Base-by-base conservation (phyloP, 2,329 filamentous ascomycete genomes). In the Aspergillus ochraceus region DNA sequence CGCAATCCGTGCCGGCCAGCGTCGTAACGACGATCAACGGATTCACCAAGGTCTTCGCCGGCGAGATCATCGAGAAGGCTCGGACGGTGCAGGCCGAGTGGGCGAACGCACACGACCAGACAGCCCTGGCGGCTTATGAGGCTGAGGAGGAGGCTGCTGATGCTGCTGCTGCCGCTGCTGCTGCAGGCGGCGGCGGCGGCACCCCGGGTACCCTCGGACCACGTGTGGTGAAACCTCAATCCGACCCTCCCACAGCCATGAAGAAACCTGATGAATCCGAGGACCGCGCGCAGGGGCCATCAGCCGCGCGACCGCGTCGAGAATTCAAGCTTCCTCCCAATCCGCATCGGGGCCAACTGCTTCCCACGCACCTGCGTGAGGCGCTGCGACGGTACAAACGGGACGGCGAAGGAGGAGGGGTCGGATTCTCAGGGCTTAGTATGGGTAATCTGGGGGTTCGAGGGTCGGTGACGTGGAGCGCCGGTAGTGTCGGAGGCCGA, bases 1-100 rank as follows among this genome's bases (percentile, higher is more conserved):
- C 84, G 1, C 87, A 90, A 70, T 88, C 84, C 51, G 86, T 90
- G 6, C 87, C 87, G 1, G 80, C 83, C 29, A 85, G 83, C 62
- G 86, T 89, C 55, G 83, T 89, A 45, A 86, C 85, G 14, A 85
- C 85, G 6, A 85, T 90, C 55, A 85, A 83, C 47, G 85, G 85
- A 11, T 88, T 87, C 70, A 85, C 84, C 20, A 90, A 90, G 72
- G 82, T 87, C 63, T 89, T 88, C 73, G 84, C 86, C 12, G 87
- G 86, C 54, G 84, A 88, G 65, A 80, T 90, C 58, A 83, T 89
- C 57, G 87, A 90, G 71, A 82, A 84, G 66, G 87, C 87, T 17
- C 78, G 86, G 58, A 84, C 85, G 10, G 86, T 90, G 5, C 88
- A 89, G 71, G 62, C 79, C 69, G 77, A 81, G 66, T 80, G 76